These are phyloP conservation scores for Fusarium beomiforme DNA, from an alignment of 2,329 filamentous ascomycete species.

Conservation along the genomic window DNA sequence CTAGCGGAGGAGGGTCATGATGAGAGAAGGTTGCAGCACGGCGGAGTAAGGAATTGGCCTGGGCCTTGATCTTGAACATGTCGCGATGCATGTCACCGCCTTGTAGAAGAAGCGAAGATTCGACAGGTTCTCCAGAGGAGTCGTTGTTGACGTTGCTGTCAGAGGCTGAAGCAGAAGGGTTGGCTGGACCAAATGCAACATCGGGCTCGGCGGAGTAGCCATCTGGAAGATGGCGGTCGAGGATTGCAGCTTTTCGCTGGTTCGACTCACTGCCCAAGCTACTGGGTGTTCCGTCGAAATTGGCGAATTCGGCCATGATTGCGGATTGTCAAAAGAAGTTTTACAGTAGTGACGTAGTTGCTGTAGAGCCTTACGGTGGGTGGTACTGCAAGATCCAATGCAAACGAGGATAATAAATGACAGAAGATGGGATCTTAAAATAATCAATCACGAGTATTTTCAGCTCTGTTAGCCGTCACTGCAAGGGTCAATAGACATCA, in stretches of 20 bases:
- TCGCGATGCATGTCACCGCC: conserved; percentile 83
- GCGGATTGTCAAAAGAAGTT: background rate
- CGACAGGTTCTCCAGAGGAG: conserved; percentile 53
- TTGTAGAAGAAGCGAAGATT: conserved; percentile 75
- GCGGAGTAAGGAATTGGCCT: conserved; percentile 58
- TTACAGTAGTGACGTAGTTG: conserved; percentile 27
- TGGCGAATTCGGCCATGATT: conserved; percentile 44
- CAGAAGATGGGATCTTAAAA: conserved; percentile 1
- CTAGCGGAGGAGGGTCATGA: conserved; percentile 50
- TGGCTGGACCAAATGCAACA: conserved; percentile 43
- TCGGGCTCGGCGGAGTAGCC: conserved; percentile 53
- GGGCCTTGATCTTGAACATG: conserved; percentile 77
- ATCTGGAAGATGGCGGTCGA: conserved; percentile 52
- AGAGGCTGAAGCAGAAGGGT: conserved; percentile 11
- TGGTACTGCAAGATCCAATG: background rate
- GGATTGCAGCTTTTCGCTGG: conserved; percentile 49
- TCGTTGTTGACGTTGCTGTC: conserved; percentile 24
- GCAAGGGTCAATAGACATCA: conserved; percentile 21
- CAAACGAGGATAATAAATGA: conserved; percentile 3
- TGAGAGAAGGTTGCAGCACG: conserved; percentile 76
- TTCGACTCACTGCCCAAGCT: conserved; percentile 43
- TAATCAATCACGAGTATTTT: conserved; percentile 10
- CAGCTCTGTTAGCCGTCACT: conserved; percentile 26
- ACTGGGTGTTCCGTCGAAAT: conserved; percentile 39
- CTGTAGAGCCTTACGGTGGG: background rate